phyloP scores from a whole-genome alignment of 371 early-diverging fungal genomes.

The Catenaria anguillulae region DNA sequence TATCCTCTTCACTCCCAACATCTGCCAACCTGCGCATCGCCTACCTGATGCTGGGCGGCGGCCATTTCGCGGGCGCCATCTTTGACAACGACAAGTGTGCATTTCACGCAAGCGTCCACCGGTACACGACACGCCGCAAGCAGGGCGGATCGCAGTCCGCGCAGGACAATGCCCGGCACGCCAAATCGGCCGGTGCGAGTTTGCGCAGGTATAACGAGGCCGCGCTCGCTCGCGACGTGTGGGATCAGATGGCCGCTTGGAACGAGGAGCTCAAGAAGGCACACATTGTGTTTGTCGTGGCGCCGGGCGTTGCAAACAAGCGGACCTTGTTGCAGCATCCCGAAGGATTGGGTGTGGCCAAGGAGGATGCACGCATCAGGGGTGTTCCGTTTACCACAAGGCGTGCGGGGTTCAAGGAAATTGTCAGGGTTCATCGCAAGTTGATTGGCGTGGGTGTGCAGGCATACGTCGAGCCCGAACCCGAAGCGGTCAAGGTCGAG shows the following conservation, averaged over 20 bases:
- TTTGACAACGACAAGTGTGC: conserved; percentile 50
- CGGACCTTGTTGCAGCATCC: background rate
- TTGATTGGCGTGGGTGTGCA: conserved; percentile 13
- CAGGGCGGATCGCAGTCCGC: conserved; percentile 84
- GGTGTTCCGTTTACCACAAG: conserved; percentile 56
- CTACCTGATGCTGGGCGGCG: conserved; percentile 56
- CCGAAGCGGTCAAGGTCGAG: too few species aligned
- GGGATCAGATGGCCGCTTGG: background rate
- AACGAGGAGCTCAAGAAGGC: background rate
- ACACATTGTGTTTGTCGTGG: background rate
- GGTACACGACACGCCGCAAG: conserved; percentile 87
- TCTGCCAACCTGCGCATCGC: too few species aligned
- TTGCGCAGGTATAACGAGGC: conserved; percentile 79
- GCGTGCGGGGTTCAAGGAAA: conserved; percentile 53
- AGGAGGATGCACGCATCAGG: conserved; percentile 38
- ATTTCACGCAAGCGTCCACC: conserved; percentile 27
- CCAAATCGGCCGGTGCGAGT: conserved; percentile 80
- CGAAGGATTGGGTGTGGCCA: background rate
- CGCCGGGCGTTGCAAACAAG: background rate
- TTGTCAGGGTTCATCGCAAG: conserved; percentile 28
- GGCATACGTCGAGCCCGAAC: background rate
- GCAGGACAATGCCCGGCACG: conserved; percentile 63
- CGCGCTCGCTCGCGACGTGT: conserved; percentile 49
- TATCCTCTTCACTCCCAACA: background rate
- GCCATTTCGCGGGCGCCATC: conserved; percentile 79